Evolutionary conservation across 140 eudicot species (phyloP).

Genomic region (Flaveria floridana): DNA sequence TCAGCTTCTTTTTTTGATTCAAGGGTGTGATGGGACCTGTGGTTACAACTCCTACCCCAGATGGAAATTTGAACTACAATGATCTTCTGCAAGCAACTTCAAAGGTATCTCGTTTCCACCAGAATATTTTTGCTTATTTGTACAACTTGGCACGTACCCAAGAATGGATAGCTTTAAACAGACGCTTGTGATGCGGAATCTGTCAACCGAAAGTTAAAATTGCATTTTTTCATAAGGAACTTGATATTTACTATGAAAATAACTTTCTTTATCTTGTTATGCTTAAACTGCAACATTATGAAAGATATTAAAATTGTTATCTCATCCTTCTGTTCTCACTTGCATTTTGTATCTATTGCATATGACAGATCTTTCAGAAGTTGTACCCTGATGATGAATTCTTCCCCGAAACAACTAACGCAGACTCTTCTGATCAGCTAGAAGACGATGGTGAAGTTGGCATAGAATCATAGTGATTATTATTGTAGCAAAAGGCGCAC

Average conservation of each 20-base stretch:
- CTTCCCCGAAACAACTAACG: constrained; percentile 47
- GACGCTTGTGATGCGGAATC: not conserved
- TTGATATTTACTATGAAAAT: not conserved
- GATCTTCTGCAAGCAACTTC: constrained; percentile 46
- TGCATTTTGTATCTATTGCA: not conserved
- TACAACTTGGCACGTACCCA: not conserved
- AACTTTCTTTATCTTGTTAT: not conserved
- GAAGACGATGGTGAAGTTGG: constrained; percentile 45
- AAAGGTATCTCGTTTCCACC: constrained; percentile 44
- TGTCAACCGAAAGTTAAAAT: not conserved
- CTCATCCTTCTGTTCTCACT: not conserved
- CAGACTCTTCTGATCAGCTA: constrained; percentile 40
- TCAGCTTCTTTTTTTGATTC: constrained; percentile 11
- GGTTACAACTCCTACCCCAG: constrained; percentile 61
- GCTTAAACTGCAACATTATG: not conserved
- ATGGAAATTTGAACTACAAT: constrained; percentile 61
- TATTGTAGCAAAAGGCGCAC: constrained; percentile 18
- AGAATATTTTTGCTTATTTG: not conserved
- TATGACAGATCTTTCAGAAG: constrained; percentile 51
- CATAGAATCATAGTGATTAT: constrained; percentile 28
- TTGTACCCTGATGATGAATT: constrained; percentile 67
- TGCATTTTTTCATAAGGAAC: not conserved
- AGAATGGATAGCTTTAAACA: not conserved
- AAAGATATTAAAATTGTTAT: not conserved
- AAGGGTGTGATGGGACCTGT: constrained; percentile 57